These are phyloP conservation scores for Strigomonas culicis DNA, from an alignment of 208 protist species.

Conservation along the genomic window DNA sequence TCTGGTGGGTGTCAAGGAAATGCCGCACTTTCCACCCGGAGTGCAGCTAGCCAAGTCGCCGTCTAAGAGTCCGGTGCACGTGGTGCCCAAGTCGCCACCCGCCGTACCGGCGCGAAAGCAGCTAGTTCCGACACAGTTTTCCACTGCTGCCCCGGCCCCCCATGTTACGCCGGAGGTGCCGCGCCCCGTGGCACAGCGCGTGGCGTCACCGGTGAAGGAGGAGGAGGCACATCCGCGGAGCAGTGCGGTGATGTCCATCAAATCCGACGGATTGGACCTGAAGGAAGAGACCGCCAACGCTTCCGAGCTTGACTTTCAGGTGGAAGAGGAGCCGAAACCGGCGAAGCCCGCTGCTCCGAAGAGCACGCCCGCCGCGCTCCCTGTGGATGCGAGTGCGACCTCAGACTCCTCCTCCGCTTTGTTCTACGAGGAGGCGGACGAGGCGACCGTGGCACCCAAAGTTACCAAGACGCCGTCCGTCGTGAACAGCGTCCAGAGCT, in stretches of 20 bases:
- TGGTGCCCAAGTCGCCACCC: background rate
- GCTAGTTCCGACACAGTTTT: no score
- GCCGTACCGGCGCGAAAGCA: no score
- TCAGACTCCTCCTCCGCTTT: constrained; percentile 15
- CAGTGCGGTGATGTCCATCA: background rate
- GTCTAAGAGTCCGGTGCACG: background rate
- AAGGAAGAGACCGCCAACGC: background rate
- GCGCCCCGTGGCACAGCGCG: no score
- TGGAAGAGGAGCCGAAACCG: constrained; percentile 1
- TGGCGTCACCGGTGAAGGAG: no score
- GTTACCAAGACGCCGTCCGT: constrained; percentile 7
- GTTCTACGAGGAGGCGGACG: constrained; percentile 29
- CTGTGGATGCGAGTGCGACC: constrained; percentile 8
- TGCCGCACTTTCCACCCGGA: no score
- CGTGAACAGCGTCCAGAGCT: constrained; percentile 11
- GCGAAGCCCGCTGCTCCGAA: background rate
- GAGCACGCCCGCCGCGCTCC: background rate
- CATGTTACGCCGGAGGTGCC: no score
- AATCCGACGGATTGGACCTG: background rate
- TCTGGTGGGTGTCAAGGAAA: no score
- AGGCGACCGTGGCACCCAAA: constrained; percentile 19
- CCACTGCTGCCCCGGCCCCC: no score
- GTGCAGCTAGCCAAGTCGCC: background rate
- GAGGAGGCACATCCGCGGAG: background rate
- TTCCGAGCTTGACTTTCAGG: constrained; percentile 10